Percentiles rank a stretch among this genome's conserved stretches.
These are phyloP conservation scores for Agaricales sp. DNA, from an alignment of 1,284 basidiomycete species.

Conservation along the genomic window DNA sequence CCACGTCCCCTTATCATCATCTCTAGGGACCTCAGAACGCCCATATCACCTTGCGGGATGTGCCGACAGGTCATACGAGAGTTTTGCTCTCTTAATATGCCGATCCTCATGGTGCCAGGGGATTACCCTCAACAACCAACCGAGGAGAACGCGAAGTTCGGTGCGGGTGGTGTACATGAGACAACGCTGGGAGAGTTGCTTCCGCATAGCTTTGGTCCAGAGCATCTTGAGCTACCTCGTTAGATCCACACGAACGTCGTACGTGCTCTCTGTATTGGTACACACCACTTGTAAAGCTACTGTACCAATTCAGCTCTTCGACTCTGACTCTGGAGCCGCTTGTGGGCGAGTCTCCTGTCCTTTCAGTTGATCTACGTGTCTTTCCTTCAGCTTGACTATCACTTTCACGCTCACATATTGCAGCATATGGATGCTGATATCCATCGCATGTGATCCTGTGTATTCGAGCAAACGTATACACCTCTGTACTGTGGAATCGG, in stretches of 20 bases:
- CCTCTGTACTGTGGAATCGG: too few species aligned
- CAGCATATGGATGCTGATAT: too few species aligned
- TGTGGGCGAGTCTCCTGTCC: too few species aligned
- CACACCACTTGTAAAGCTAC: neutral
- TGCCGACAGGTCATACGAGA: constrained; percentile 89
- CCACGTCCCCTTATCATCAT: constrained; percentile 2
- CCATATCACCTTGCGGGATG: constrained; percentile 81
- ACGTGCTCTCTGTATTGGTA: neutral
- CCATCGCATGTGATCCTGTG: too few species aligned
- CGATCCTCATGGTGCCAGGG: constrained; percentile 68
- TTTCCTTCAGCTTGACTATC: too few species aligned
- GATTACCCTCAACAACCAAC: constrained; percentile 41
- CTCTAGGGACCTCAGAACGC: constrained; percentile 48
- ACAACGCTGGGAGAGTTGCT: constrained; percentile 70
- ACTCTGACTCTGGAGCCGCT: too few species aligned
- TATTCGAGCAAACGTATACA: too few species aligned
- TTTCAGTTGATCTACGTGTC: too few species aligned
- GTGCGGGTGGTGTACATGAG: constrained; percentile 39
- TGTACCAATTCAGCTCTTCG: too few species aligned
- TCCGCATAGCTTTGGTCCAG: constrained; percentile 86
- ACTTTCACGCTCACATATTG: too few species aligned
- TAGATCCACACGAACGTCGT: neutral
- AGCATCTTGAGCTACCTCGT: constrained; percentile 48
- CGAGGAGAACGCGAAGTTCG: constrained; percentile 24
- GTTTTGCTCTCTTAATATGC: constrained; percentile 71